A percentile compares a stretch with the other conserved stretches of the same genome.
Evolutionary conservation across 306 rosid genomes (phyloP).

Genomic region (Vigna reflexopilosa): DNA sequence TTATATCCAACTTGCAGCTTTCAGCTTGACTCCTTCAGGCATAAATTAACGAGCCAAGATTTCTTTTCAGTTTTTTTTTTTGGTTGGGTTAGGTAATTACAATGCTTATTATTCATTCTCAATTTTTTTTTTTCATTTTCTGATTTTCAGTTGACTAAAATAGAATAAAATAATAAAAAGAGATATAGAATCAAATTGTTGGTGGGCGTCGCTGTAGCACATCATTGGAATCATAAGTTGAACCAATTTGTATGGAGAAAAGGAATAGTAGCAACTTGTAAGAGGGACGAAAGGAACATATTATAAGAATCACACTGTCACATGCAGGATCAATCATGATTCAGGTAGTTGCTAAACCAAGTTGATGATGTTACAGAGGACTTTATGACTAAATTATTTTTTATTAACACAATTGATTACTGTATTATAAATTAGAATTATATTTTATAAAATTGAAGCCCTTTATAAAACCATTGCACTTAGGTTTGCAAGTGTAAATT

Average conservation of each 20-base stretch:
- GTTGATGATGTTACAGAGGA: constrained; percentile 35
- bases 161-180: constrained; percentile 1
- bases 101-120: background rate
- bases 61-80: background rate
- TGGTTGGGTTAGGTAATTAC: background rate
- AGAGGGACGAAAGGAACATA: constrained; percentile 36
- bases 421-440: too few relatives aligned
- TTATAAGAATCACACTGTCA: constrained; percentile 3
- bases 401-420: background rate
- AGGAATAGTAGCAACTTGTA: constrained; percentile 42
- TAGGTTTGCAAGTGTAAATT: too few relatives aligned
- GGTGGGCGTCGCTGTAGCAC: constrained; percentile 17
- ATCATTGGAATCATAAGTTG: constrained; percentile 20
- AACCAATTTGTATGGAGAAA: constrained; percentile 37
- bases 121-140: background rate
- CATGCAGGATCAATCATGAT: constrained; percentile 34
- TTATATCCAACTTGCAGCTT: background rate
- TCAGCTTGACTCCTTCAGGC: background rate
- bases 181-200: constrained; percentile 1
- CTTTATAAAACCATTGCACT: too few relatives aligned
- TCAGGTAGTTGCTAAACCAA: constrained; percentile 31
- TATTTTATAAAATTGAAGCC: too few relatives aligned
- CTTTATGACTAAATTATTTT: constrained; percentile 1
- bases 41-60: background rate
- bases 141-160: background rate